These are phyloP conservation scores for Cyanidium caldarium DNA, from an alignment of 23 red algal species.

Conservation along the genomic window DNA sequence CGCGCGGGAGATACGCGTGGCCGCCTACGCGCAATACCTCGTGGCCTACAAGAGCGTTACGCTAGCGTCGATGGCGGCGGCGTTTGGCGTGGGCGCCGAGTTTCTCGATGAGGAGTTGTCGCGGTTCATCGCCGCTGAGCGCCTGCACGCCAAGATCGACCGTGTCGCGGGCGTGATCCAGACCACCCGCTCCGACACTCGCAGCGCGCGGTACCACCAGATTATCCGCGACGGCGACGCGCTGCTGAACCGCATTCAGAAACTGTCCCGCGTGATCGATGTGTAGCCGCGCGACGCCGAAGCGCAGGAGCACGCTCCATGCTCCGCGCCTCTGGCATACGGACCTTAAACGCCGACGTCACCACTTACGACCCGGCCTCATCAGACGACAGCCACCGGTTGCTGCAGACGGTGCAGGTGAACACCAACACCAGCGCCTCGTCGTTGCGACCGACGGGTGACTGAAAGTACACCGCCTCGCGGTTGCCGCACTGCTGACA, in stretches of 20 bases:
- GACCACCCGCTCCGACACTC: constrained; percentile 65
- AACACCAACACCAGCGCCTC: constrained; percentile 80
- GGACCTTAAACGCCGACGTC: background rate
- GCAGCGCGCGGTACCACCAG: constrained; percentile 59
- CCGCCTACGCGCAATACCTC: constrained; percentile 80
- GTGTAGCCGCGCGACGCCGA: constrained; percentile 23
- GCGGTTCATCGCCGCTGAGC: constrained; percentile 69
- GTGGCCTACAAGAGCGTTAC: constrained; percentile 78
- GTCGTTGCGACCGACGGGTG: constrained; percentile 82
- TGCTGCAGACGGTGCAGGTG: constrained; percentile 49
- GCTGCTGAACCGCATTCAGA: constrained; percentile 91
- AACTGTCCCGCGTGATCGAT: constrained; percentile 88
- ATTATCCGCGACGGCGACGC: constrained; percentile 83
- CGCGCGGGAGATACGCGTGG: constrained; percentile 68
- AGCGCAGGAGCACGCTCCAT: background rate
- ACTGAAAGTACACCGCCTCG: constrained; percentile 93
- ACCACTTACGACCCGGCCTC: no score
- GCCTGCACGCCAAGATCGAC: constrained; percentile 90
- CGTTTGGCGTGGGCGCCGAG: constrained; percentile 51
- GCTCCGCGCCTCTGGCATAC: background rate
- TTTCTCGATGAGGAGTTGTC: constrained; percentile 84
- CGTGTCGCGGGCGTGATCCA: constrained; percentile 63
- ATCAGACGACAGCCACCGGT: constrained; percentile 77
- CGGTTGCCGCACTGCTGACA: constrained; percentile 58
- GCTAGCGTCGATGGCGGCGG: constrained; percentile 53